Evolutionary conservation across 31 red algal genomes (phyloP), one percentile per base, ranked within the genome.

Genomic region (Odonthalia washingtoniensis): DNA sequence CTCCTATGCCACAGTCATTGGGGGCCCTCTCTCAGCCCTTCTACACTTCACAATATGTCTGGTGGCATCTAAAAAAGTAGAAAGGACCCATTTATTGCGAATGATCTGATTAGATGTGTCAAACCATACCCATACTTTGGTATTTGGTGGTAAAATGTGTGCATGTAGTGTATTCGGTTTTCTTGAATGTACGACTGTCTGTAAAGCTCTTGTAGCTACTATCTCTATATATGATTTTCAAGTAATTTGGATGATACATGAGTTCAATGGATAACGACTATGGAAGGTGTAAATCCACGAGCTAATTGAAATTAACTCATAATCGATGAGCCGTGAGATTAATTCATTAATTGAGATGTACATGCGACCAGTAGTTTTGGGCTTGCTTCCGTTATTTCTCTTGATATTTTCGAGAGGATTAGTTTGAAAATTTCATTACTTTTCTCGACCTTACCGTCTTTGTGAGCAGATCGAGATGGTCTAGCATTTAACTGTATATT

Each of bases 261-360:
- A 21, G 18, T 44, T 24, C 32, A 5, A 44, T 17, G 73, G 5
- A 77, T 5, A 9, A 17, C 73, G 40, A 45, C 16, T 77, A 77
- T 40, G 21, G 73, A 77, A 24, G 32, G 33, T 12, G 33, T 14
- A 45, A 43, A 77, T 44, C 73, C 73, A 43, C 73, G 38, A 26
- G 38, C 33, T 9, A 77, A 14, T 77, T 77, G 73, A 36, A 77
- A 77, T 16, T 17, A 77, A 37, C 73, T 77, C 24, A 77, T 6
- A 28, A 46, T 44, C 9, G 32, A 9, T 6, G 17, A 34, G 33
- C 33, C 73, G 28, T 77, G 33, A 17, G 43, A 44, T 18, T 43
- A 5, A 28, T 40, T 77, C 5, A 9, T 44, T 12, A 77, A 9
- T 5, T 43, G 21, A 46, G 73, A 77, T 28, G 40, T 28, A 14